phyloP scores from a whole-genome alignment of 306 rosid genomes.

The Ochetophila trinervis region DNA sequence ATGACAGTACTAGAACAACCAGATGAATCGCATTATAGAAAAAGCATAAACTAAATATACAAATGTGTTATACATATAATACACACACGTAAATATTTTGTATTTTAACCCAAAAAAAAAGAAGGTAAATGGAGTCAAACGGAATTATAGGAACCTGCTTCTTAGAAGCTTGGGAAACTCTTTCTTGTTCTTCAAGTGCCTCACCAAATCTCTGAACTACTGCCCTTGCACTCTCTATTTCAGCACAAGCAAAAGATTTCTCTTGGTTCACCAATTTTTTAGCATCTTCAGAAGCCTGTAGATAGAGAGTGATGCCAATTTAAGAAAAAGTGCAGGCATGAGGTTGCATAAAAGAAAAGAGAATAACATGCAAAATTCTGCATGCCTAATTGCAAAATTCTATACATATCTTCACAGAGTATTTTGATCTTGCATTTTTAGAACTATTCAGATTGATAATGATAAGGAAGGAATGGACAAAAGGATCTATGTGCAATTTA shows the following conservation, averaged over 20 bases:
- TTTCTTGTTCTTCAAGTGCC: slow-evolving; percentile 87
- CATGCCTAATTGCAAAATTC: neutral
- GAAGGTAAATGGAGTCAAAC: neutral
- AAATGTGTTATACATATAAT: too few relatives aligned
- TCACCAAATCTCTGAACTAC: slow-evolving; percentile 88
- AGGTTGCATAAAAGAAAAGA: neutral
- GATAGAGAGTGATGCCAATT: slow-evolving; percentile 13
- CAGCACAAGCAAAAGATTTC: slow-evolving; percentile 96
- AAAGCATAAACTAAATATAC: too few relatives aligned
- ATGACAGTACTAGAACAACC: slow-evolving; percentile 6
- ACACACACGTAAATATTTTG: too few relatives aligned
- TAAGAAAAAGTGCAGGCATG: neutral
- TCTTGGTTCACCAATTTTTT: slow-evolving; percentile 94
- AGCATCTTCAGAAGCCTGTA: slow-evolving; percentile 95
- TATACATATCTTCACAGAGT: neutral
- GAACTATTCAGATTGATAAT: neutral
- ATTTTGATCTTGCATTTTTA: neutral
- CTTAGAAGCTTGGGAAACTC: slow-evolving; percentile 54
- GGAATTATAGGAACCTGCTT: slow-evolving; percentile 49
- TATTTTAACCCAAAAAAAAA: too few relatives aligned
- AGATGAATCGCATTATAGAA: neutral
- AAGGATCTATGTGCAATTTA: slow-evolving; percentile 1
- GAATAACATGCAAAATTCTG: neutral
- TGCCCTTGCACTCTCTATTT: slow-evolving; percentile 92
- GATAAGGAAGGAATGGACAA: neutral